Base-by-base conservation (phyloP, 768 basidiomycete genomes). In the Mrakia frigida region DNA sequence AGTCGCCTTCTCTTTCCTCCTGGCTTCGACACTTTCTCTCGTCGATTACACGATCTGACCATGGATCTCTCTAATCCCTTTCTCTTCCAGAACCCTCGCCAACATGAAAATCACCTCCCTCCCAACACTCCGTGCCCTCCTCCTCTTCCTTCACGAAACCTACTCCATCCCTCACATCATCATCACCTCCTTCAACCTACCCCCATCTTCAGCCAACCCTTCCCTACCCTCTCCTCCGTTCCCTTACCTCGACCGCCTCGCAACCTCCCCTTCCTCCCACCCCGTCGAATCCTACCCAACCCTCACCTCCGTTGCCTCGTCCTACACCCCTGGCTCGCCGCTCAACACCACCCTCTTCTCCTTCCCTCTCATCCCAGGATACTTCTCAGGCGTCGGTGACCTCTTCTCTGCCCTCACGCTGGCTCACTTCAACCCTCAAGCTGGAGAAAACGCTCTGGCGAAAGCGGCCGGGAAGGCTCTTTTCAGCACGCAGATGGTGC, bases 351-450 rank as follows among this genome's bases (percentile, higher is more conserved):
- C 67, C 41, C n/a, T 78, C 28, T 89, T 89, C 80, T 87, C 86
- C 61, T 89, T 99, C 13, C 90, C 91, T 3, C 87, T 90, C 39
- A 87, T 98, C 63, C 88, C 90, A 7, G 95, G 94, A 16, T 97
- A 98, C 85, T 98, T 94, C 83, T 91, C 93, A 28, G 97, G 97
- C 35, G 95, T 97, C 16, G 97, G 97, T 25, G 97, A 99, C 83
- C 89, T 98, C 74, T 98, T 98, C 85, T 94, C 94, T 9, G 92
- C 96, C 1, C 88, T 98, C 74, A 88, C 95, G 37, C 86, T 96
- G 6, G 94, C 89, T 0, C 91, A 94, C 80, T 98, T 89, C 83
- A 56, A 81, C 5, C 77, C 78, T 2, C 23, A 52, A n/a, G 28
- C 41, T 18, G 43, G n/a, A 0, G 69, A 31, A 21, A 33, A 39